Evolutionary conservation across 495 filamentous ascomycete species (phyloP), one percentile per base, ranked within the genome.

Genomic region (Melanomma pulvis-pyrius): DNA sequence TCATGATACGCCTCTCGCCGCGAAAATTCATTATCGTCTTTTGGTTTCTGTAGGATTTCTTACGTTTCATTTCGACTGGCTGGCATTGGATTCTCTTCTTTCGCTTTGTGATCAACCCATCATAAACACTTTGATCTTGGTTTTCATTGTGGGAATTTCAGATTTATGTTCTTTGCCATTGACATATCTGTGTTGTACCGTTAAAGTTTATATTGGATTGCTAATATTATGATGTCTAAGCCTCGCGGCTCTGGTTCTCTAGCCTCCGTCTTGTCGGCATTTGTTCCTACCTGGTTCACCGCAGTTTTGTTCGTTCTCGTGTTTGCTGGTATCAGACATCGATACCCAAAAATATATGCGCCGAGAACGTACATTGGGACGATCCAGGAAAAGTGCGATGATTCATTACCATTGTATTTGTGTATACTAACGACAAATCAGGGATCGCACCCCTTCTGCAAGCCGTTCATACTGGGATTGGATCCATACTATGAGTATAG

Each of bases 351-450:
- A 56, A 90, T 84, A 75, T 97, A 97, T 79, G 87, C 89, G 55
- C 92, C 92, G 1, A 84, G 92, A 76, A 92, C 91, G 24, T 94
- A 91, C 73, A 78, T 96, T 39, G 89, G 90, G n/a, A 86, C 81
- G 2, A 48, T 73, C 13, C 60, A 54, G 8, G 61, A 73, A 28
- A 71, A 73, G 71, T 73, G 51, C 8, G 69, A 51, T 22, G 13
- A 39, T 59, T 6, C 15, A 24, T n/a, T 15, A 15, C 28, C 7
- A n/a, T 39, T 50, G 9, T 24, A 1, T 3, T 26, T 6, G 11
- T 24, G 13, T 34, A 55, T 30, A 54, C 39, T 63, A 32, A 54
- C 21, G 13, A n/a, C 2, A 22, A 17, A 6, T 15, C 34, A 74
- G 66, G 46, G 70, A 74, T 44, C 67, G 65, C 2, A 74, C 70